Evolutionary conservation across 2,329 filamentous ascomycete species (phyloP).

Genomic region (Lecanicillium sp.): DNA sequence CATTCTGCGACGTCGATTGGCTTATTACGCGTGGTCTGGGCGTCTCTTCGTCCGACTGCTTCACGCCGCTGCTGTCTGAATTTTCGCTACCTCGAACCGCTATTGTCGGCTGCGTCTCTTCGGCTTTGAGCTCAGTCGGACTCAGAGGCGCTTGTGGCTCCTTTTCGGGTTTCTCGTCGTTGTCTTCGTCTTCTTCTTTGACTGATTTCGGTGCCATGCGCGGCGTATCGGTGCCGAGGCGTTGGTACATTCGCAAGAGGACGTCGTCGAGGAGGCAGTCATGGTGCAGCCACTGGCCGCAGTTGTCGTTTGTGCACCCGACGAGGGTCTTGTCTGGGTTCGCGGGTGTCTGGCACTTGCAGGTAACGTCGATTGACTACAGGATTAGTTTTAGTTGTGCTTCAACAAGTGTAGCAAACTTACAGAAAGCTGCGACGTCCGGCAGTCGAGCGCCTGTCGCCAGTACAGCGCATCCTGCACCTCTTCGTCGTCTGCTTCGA

Average conservation of each 20-base stretch:
- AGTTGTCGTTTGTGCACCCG: conserved; percentile 45
- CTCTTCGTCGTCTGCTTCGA: conserved; percentile 59
- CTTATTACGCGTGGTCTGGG: conserved; percentile 21
- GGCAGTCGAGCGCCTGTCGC: conserved; percentile 54
- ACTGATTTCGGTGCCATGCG: conserved; percentile 32
- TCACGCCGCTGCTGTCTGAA: conserved; percentile 28
- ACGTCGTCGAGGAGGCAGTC: conserved; percentile 52
- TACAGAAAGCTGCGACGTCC: conserved; percentile 51
- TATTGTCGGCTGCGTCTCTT: conserved; percentile 42
- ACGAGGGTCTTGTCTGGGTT: conserved; percentile 54
- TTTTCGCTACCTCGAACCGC: conserved; percentile 41
- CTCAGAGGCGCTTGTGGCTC: conserved; percentile 32
- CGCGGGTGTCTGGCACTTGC: conserved; percentile 50
- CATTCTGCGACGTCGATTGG: conserved; percentile 20
- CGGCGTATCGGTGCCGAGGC: conserved; percentile 42
- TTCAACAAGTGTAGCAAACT: conserved; percentile 15
- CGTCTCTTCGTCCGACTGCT: conserved; percentile 23
- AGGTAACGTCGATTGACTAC: conserved; percentile 46
- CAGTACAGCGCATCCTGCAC: conserved; percentile 52
- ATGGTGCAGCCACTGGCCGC: conserved; percentile 55
- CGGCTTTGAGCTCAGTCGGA: conserved; percentile 41
- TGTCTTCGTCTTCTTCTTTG: conserved; percentile 15
- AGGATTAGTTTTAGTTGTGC: not conserved
- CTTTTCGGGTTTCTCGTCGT: conserved; percentile 2
- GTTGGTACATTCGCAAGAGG: conserved; percentile 39